Conservation (phyloP, 2,329 filamentous ascomycete genomes). For the Albifimbria verrucaria region DNA sequence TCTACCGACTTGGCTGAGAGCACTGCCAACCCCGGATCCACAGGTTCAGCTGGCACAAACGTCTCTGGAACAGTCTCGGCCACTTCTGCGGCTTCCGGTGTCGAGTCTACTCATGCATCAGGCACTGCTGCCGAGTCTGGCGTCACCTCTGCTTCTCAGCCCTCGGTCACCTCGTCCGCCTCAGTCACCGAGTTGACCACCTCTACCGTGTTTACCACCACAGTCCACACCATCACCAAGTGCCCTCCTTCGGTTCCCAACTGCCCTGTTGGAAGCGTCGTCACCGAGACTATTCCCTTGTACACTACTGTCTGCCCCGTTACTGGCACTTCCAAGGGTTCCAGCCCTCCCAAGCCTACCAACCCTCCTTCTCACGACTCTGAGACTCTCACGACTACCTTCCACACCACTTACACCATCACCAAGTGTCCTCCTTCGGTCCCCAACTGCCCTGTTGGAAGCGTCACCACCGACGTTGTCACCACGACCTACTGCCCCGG, state of each 20-base stretch:
- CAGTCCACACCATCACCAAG: conserved; percentile 25
- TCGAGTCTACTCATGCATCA: background rate
- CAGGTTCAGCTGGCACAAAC: no score
- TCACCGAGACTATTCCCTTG: conserved; percentile 19
- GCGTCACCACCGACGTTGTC: conserved; percentile 12
- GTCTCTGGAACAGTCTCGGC: background rate
- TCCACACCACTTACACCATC: conserved; percentile 47
- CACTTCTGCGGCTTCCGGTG: background rate
- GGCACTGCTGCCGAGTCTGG: background rate
- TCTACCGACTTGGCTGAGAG: no score
- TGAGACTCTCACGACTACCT: conserved; percentile 29
- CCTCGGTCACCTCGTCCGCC: conserved; percentile 19
- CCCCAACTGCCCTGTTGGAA: conserved; percentile 49
- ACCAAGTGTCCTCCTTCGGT: conserved; percentile 55
- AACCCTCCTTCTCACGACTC: conserved; percentile 1
- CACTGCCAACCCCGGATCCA: no score
- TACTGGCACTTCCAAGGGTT: conserved; percentile 3
- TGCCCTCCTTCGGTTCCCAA: conserved; percentile 37
- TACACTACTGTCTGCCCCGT: conserved; percentile 21
- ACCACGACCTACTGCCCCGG: conserved; percentile 14
- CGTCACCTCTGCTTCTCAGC: conserved; percentile 8
- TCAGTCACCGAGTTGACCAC: conserved; percentile 26
- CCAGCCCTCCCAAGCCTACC: conserved; percentile 3
- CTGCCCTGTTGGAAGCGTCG: conserved; percentile 37
- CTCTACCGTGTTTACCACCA: conserved; percentile 28